phyloP scores from a whole-genome alignment of 805 yeast genomes.

The Cyberlindnera nakhonratchasimensis region DNA sequence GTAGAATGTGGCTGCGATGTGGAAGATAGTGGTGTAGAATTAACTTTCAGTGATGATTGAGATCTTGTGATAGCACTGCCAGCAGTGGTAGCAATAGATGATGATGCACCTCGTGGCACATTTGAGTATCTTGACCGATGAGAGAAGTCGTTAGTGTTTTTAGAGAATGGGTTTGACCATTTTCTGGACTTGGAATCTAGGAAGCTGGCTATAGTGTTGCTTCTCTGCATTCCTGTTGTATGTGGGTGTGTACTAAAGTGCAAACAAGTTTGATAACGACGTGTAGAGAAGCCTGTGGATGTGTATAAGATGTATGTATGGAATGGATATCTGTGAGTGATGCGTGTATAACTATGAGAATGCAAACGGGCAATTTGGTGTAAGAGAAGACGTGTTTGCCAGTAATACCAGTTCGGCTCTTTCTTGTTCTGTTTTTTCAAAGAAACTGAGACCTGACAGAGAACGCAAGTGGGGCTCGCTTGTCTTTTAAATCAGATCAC shows the following conservation, averaged over 20 bases:
- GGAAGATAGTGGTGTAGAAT: background rate
- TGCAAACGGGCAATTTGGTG: too few species aligned
- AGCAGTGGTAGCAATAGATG: background rate
- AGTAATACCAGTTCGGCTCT: too few species aligned
- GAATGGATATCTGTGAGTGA: too few species aligned
- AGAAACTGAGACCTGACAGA: too few species aligned
- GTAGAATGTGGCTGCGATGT: background rate
- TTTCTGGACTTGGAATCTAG: constrained; percentile 5
- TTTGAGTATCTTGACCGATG: background rate
- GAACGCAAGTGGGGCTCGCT: too few species aligned
- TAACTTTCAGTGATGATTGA: constrained; percentile 2
- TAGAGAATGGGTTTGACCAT: constrained; percentile 11
- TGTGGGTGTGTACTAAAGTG: background rate
- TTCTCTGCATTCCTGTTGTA: constrained; percentile 11
- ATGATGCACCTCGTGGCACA: background rate
- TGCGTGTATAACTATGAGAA: too few species aligned
- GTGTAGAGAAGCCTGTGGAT: background rate
- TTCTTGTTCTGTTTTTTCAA: too few species aligned
- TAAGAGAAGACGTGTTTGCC: too few species aligned
- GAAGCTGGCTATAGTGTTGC: constrained; percentile 7
- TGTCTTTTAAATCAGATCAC: too few species aligned
- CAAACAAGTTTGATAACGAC: too few species aligned
- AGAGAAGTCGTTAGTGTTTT: background rate
- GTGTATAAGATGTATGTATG: too few species aligned
- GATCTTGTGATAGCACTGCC: background rate